phyloP scores from a whole-genome alignment of 805 yeast genomes.

The Brettanomyces bruxellensis region DNA sequence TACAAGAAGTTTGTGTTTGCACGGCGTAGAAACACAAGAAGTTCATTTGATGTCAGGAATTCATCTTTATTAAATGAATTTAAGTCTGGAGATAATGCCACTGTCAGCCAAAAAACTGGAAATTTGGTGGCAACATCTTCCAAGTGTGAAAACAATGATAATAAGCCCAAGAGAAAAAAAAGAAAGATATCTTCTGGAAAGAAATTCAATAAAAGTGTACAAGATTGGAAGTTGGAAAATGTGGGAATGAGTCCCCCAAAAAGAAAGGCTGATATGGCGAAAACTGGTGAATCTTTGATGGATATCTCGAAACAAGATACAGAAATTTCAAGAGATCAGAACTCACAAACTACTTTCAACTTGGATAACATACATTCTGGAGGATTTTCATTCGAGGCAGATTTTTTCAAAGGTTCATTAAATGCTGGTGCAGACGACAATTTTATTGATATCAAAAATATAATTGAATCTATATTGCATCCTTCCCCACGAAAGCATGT shows the following conservation, averaged over 20 bases:
- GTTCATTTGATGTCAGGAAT: not conserved
- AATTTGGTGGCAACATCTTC: not conserved
- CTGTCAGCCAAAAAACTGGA: not conserved
- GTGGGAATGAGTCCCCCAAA: not conserved
- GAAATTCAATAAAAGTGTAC: too few relatives aligned
- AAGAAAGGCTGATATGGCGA: not conserved
- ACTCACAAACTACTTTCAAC: not conserved
- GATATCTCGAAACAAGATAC: not conserved
- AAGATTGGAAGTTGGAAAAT: too few relatives aligned
- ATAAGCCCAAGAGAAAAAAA: not conserved
- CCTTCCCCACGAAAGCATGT: not conserved
- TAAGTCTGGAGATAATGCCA: not conserved
- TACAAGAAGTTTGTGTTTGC: conserved; percentile 1
- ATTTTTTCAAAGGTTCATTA: not conserved
- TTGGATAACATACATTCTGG: not conserved
- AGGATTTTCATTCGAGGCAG: not conserved
- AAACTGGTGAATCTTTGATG: too few relatives aligned
- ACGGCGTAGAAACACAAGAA: not conserved
- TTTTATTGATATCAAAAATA: not conserved
- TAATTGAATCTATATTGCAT: not conserved
- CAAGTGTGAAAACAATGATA: not conserved
- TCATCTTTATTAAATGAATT: not conserved
- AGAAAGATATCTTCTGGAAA: too few relatives aligned
- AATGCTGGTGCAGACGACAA: not conserved
- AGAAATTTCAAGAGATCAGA: not conserved